Evolutionary conservation across 2,329 filamentous ascomycete species (phyloP).

Genomic region (Metarhizium rileyi): DNA sequence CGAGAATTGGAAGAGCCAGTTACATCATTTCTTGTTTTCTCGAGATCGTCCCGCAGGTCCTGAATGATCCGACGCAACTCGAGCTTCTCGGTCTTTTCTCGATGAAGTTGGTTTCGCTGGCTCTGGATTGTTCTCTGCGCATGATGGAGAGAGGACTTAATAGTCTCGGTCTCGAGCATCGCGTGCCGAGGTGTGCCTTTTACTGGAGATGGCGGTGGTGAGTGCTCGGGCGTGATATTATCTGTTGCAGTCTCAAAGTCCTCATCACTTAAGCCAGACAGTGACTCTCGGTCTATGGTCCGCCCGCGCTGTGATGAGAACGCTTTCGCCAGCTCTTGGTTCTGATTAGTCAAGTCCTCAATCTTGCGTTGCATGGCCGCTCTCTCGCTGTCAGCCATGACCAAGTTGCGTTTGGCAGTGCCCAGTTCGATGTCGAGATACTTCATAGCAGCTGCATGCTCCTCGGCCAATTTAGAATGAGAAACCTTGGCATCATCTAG

Average conservation of each 20-base stretch:
- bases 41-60: conserved; percentile 87
- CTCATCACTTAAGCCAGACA: conserved; percentile 50
- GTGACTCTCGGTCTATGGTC: conserved; percentile 52
- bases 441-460: conserved; percentile 67
- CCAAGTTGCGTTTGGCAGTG: conserved; percentile 69
- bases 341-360: conserved; percentile 79
- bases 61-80: conserved; percentile 92
- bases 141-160: conserved; percentile 89
- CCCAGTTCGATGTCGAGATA: conserved; percentile 85
- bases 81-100: conserved; percentile 97
- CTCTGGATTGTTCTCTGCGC: conserved; percentile 96
- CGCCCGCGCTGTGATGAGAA: conserved; percentile 65
- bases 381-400: conserved; percentile 69
- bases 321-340: conserved; percentile 80
- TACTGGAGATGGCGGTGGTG: conserved; percentile 79
- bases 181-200: conserved; percentile 88
- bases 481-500: conserved; percentile 79
- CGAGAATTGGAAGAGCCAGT: conserved; percentile 37
- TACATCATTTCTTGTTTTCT: conserved; percentile 52
- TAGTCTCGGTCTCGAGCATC: conserved; percentile 86
- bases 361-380: conserved; percentile 72
- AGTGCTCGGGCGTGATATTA: conserved; percentile 73
- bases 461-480: conserved; percentile 71
- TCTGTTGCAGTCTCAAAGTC: conserved; percentile 56
- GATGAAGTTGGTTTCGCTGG: conserved; percentile 86